Percentiles rank a stretch among this genome's conserved stretches.
Evolutionary conservation across 495 filamentous ascomycete genomes (phyloP).

Genomic region (Penicillium antarcticum): DNA sequence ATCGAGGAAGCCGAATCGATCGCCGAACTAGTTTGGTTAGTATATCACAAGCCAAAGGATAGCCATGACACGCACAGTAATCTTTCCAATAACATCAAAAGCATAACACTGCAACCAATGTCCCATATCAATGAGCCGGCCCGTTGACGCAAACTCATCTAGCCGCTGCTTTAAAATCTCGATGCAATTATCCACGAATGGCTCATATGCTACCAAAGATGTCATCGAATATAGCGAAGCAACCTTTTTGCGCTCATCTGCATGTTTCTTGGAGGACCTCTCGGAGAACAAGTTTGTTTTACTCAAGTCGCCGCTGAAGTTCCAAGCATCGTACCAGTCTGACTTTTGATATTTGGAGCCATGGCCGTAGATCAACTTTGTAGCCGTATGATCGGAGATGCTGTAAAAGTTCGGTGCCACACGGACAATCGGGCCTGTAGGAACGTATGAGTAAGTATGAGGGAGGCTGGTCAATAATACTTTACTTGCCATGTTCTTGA

Average conservation of each 20-base stretch:
- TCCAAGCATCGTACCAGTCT: slow-evolving; percentile 8
- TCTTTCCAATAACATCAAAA: slow-evolving; percentile 56
- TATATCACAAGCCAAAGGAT: background rate
- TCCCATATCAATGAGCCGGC: background rate
- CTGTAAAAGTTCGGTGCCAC: slow-evolving; percentile 37
- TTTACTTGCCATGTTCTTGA: background rate
- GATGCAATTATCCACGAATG: slow-evolving; percentile 42
- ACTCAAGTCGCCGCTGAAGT: background rate
- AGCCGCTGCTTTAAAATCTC: slow-evolving; percentile 31
- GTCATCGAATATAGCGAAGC: slow-evolving; percentile 42
- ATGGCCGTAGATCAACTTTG: slow-evolving; percentile 31
- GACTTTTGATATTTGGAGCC: slow-evolving; percentile 11
- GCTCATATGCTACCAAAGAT: slow-evolving; percentile 41
- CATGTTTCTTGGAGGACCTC: slow-evolving; percentile 15
- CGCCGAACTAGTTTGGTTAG: slow-evolving; percentile 33
- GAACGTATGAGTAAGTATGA: background rate
- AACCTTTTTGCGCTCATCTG: slow-evolving; percentile 8
- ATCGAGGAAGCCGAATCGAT: slow-evolving; percentile 54
- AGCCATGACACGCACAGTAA: slow-evolving; percentile 33
- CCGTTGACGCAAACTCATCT: slow-evolving; percentile 12
- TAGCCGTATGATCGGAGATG: slow-evolving; percentile 26
- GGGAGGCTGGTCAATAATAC: background rate
- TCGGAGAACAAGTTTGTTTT: slow-evolving; percentile 21
- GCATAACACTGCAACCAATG: slow-evolving; percentile 48
- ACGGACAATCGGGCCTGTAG: slow-evolving; percentile 21